These are phyloP conservation scores for Priceomyces haplophilus DNA, from an alignment of 805 yeast species.

Conservation along the genomic window DNA sequence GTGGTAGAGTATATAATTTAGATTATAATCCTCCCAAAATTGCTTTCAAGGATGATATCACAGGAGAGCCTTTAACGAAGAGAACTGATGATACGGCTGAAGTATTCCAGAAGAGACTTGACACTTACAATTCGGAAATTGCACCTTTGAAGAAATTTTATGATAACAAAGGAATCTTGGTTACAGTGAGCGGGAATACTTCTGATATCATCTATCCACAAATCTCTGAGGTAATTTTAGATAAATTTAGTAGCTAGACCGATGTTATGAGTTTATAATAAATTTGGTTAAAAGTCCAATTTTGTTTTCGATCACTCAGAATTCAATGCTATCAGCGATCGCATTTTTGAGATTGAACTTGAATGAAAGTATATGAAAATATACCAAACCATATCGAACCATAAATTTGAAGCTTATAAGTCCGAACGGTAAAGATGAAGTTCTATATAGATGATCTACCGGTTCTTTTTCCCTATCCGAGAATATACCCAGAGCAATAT, in stretches of 20 bases:
- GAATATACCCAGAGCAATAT: slow-evolving; percentile 97
- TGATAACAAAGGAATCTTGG: slow-evolving; percentile 38
- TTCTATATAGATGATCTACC: slow-evolving; percentile 95
- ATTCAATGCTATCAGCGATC: too few species aligned
- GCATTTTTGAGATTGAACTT: too few species aligned
- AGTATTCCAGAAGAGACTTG: slow-evolving; percentile 66
- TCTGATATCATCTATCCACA: slow-evolving; percentile 84
- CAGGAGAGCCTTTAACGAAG: slow-evolving; percentile 81
- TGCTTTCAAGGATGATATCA: slow-evolving; percentile 78
- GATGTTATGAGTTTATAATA: too few species aligned
- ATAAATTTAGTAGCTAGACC: slow-evolving; percentile 10
- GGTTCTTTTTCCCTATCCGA: slow-evolving; percentile 92
- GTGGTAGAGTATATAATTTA: slow-evolving; percentile 84
- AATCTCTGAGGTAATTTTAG: slow-evolving; percentile 28
- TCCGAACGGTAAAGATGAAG: slow-evolving; percentile 41
- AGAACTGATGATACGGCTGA: slow-evolving; percentile 81
- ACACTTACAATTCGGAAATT: slow-evolving; percentile 55
- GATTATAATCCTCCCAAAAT: slow-evolving; percentile 87
- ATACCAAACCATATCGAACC: too few species aligned
- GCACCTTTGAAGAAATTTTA: slow-evolving; percentile 69
- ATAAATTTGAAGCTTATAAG: too few species aligned
- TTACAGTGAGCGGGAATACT: slow-evolving; percentile 67
- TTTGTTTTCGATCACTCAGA: too few species aligned
- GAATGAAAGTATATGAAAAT: too few species aligned
- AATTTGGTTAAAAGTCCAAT: too few species aligned